Evolutionary conservation across 345 rosid species (phyloP), one percentile per base, ranked within the genome.

Genomic region (Linum lewisii): DNA sequence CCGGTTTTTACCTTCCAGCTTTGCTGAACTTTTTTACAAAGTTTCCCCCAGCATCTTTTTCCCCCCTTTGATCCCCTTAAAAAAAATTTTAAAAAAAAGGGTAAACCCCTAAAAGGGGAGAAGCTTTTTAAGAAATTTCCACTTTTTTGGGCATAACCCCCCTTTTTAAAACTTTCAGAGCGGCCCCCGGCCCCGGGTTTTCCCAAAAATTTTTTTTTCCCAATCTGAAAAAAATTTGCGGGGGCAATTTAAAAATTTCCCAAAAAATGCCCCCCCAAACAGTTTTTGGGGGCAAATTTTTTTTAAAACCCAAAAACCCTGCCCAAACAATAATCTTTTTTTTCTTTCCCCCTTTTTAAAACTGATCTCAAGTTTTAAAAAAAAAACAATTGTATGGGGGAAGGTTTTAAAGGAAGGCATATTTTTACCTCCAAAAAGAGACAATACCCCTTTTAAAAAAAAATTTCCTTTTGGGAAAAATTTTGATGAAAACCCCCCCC

Each of bases 71-170:
- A 76, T 68, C 44, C 2, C 74, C 53, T n/a, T n/a, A n/a, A n/a
- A n/a, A n/a, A n/a, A n/a, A n/a, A n/a, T n/a, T n/a, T n/a, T n/a
- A n/a, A n/a, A n/a, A n/a, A n/a, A n/a, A n/a, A n/a, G n/a, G n/a
- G n/a, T n/a, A n/a, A n/a, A n/a, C n/a, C n/a, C n/a, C n/a, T n/a
- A n/a, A n/a, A n/a, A 13, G 16, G 45, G 9, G 11, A 11, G 56
- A 59, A 57, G 56, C 7, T 8, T 21, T 58, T 7, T 62, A 20
- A 24, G 14, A 9, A 54, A 66, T 84, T 70, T 87, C 99, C 90
- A 93, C 99, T 75, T 93, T 93, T 85, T 93, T 93, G 80, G 96
- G 84, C 99, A 93, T 93, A 58, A 93, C 82, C 75, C 95, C 80
- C 66, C 89, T 97, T 79, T 89, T 93, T 24, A 93, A 95, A 73